Conservation (phyloP, 495 filamentous ascomycete species). For the Lasiosphaeria ovina region DNA sequence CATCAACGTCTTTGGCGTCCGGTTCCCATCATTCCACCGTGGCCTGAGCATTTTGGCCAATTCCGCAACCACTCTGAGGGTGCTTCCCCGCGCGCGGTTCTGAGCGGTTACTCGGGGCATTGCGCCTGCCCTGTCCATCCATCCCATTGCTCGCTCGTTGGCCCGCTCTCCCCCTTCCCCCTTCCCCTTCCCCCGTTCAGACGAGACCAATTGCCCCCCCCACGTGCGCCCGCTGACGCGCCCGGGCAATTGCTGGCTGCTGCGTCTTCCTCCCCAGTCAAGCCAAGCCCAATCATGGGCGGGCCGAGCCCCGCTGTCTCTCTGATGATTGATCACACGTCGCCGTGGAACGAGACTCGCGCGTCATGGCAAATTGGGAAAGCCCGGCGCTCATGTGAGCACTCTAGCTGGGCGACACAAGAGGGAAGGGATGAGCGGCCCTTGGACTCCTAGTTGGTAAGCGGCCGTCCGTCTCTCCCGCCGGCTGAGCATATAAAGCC, state of each 20-base stretch:
- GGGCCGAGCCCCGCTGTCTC: not conserved
- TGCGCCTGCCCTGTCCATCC: not conserved
- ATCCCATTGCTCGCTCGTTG: conserved; percentile 1
- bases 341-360: not conserved
- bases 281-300: conserved; percentile 1
- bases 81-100: not conserved
- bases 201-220: not conserved
- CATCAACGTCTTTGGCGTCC: conserved; percentile 3
- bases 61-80: not conserved
- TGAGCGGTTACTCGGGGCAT: not conserved
- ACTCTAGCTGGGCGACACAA: not conserved
- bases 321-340: not conserved
- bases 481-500: not conserved
- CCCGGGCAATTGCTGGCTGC: not conserved
- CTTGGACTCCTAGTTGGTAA: not conserved
- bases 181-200: not conserved
- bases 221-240: not conserved
- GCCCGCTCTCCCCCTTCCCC: not conserved
- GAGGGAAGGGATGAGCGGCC: conserved; percentile 1
- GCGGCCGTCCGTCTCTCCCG: not conserved
- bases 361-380: not conserved
- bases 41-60: conserved; percentile 13
- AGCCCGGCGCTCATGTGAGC: not conserved
- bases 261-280: not conserved
- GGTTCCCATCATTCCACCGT: conserved; percentile 13